These are phyloP conservation scores for Nakazawaea siamensis DNA, from an alignment of 805 yeast species.

Conservation along the genomic window DNA sequence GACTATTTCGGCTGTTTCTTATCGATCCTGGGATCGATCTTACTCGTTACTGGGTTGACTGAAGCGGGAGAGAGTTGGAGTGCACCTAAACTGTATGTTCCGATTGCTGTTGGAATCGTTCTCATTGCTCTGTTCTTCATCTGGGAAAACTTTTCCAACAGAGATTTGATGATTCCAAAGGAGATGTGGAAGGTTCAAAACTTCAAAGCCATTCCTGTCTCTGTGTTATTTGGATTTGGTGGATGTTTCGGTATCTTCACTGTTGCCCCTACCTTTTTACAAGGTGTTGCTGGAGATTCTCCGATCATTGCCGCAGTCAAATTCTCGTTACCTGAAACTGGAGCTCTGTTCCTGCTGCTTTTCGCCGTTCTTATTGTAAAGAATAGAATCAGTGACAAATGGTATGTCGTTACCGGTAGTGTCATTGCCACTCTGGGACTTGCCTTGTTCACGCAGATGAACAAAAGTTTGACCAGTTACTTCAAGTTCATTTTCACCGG, in stretches of 20 bases:
- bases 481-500: neutral
- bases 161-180: conserved; percentile 20
- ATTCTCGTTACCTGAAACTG: neutral
- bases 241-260: neutral
- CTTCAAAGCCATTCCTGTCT: conserved; percentile 14
- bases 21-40: conserved; percentile 26
- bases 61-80: conserved; percentile 38
- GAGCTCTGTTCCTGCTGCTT: conserved; percentile 15
- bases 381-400: conserved; percentile 1
- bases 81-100: conserved; percentile 30
- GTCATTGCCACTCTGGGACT: neutral
- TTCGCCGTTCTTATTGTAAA: conserved; percentile 4
- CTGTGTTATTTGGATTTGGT: conserved; percentile 2
- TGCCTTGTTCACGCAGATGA: neutral
- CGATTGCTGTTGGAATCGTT: conserved; percentile 29
- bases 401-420: conserved; percentile 16
- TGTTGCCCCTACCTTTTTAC: neutral
- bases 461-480: neutral
- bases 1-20: conserved; percentile 26
- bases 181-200: conserved; percentile 19
- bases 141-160: conserved; percentile 20
- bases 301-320: conserved; percentile 8
- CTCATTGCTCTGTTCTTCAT: conserved; percentile 18
- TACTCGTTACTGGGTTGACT: conserved; percentile 34
- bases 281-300: neutral